Evolutionary conservation across 2,329 filamentous ascomycete genomes (phyloP), one percentile per base, ranked within the genome.

Genomic region (Aspergillus hortae): DNA sequence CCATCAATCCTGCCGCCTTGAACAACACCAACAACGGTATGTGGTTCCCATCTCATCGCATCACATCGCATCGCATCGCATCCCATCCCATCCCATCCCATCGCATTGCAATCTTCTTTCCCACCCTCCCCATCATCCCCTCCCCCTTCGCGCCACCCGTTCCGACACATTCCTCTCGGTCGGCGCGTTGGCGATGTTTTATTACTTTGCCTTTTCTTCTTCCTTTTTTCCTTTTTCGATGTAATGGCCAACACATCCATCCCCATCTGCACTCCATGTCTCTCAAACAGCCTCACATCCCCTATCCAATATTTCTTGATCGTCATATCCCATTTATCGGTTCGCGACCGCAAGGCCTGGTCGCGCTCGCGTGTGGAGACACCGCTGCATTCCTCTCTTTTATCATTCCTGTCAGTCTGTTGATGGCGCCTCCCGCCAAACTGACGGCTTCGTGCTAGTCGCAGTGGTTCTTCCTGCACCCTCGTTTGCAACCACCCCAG

Each of bases 1-100:
- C 90, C 69, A 94, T 95, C 80, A 90, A 95, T 80, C 90, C 90
- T 71, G 89, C 89, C 67, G 89, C 88, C 59, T 81, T 95, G 77
- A 90, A 88, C 77, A 52, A 88, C 77, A 44, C 38, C 40, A 86
- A 86, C 70, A 78, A 85, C 78, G 84, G 88, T 92, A 85, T 66
- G 72, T 65, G 41, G 73, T 46, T 25, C 33, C 25, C 32, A 27
- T 27, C 25, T 38, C 35, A 38, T 38, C 35, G 15, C 7, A n/a
- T 38, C 35, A 1, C 35, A 7, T 14, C 17, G 2, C 35, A 38
- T 38, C 35, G 15, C 7, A n/a, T 38, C 35, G 6, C 35, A 7
- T 14, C n/a, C n/a, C n/a, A n/a, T n/a, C n/a, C n/a, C n/a, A n/a
- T n/a, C n/a, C n/a, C n/a, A n/a, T n/a, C n/a, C n/a, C n/a, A n/a